Percentiles rank a stretch among this genome's conserved stretches.
Evolutionary conservation across 2,329 filamentous ascomycete species (phyloP).

Genomic region (Acarospora socialis): DNA sequence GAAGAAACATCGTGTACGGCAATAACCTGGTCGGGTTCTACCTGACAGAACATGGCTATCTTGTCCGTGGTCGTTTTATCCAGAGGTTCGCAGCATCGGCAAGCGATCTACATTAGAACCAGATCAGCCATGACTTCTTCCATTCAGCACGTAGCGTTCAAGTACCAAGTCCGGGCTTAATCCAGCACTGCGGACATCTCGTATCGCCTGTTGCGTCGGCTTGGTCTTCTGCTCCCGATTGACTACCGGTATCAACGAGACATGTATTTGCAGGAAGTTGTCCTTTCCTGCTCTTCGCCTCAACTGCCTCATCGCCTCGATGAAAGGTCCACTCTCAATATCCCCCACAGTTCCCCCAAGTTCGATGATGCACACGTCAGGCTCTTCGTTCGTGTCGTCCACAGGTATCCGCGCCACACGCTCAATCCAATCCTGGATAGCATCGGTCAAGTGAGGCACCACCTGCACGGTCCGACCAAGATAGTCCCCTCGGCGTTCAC

Average conservation of each 20-base stretch:
- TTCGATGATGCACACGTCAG: slow-evolving; percentile 84
- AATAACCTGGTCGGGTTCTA: slow-evolving; percentile 71
- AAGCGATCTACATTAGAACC: slow-evolving; percentile 54
- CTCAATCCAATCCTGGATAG: slow-evolving; percentile 86
- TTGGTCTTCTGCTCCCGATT: slow-evolving; percentile 84
- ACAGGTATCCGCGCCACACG: slow-evolving; percentile 73
- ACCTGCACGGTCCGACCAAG: slow-evolving; percentile 81
- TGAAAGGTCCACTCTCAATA: slow-evolving; percentile 76
- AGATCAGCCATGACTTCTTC: slow-evolving; percentile 2
- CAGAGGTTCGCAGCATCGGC: slow-evolving; percentile 69
- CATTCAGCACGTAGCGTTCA: slow-evolving; percentile 17
- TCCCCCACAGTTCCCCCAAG: slow-evolving; percentile 47
- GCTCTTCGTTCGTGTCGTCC: slow-evolving; percentile 66
- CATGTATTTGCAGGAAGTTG: slow-evolving; percentile 81
- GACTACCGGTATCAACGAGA: slow-evolving; percentile 71
- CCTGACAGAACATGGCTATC: slow-evolving; percentile 78
- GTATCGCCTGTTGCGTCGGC: slow-evolving; percentile 84
- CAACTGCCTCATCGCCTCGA: slow-evolving; percentile 73
- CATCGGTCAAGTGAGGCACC: slow-evolving; percentile 82
- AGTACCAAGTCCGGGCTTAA: slow-evolving; percentile 56
- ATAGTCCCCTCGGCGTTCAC: slow-evolving; percentile 59
- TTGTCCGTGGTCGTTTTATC: slow-evolving; percentile 65
- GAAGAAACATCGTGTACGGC: slow-evolving; percentile 77
- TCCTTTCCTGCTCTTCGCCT: slow-evolving; percentile 55
- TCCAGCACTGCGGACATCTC: slow-evolving; percentile 68